These are phyloP conservation scores for Debaryomyces psychrophilus DNA, from an alignment of 1,139 yeast genomes.

Conservation along the genomic window DNA sequence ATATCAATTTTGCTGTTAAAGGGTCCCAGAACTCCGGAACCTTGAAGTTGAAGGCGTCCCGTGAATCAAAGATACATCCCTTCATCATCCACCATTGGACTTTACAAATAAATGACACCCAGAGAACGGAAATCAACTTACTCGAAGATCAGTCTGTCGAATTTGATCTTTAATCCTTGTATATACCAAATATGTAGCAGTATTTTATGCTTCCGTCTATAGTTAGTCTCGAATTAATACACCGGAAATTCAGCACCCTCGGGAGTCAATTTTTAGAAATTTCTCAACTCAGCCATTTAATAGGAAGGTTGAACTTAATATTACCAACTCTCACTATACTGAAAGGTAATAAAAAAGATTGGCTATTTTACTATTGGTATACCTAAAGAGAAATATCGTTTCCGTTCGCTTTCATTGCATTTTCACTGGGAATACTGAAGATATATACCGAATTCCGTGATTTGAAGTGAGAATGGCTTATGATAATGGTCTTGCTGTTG, in stretches of 20 bases:
- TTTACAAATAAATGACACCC: constrained; percentile 46
- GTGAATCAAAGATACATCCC: constrained; percentile 57
- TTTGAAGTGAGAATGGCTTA: constrained; percentile 19
- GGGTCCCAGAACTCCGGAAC: constrained; percentile 62
- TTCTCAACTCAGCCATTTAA: constrained; percentile 9
- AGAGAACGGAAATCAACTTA: constrained; percentile 45
- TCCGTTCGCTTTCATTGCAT: neutral
- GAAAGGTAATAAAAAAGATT: neutral
- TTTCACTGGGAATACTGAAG: neutral
- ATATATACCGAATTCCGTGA: neutral
- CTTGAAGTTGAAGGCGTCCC: constrained; percentile 59
- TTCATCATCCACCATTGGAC: constrained; percentile 65
- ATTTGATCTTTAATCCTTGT: constrained; percentile 24
- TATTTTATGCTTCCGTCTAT: constrained; percentile 1
- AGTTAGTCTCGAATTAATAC: neutral
- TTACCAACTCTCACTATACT: constrained; percentile 2
- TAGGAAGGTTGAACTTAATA: neutral
- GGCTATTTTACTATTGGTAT: neutral
- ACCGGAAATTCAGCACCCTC: constrained; percentile 6
- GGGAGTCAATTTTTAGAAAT: constrained; percentile 4
- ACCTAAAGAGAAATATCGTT: neutral
- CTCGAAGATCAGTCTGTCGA: constrained; percentile 53
- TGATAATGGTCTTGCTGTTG: constrained; percentile 37
- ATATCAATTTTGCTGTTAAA: constrained; percentile 67
- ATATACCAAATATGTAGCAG: constrained; percentile 5